These are phyloP conservation scores for Trametes cubensis DNA, from an alignment of 768 basidiomycete species.

Conservation along the genomic window DNA sequence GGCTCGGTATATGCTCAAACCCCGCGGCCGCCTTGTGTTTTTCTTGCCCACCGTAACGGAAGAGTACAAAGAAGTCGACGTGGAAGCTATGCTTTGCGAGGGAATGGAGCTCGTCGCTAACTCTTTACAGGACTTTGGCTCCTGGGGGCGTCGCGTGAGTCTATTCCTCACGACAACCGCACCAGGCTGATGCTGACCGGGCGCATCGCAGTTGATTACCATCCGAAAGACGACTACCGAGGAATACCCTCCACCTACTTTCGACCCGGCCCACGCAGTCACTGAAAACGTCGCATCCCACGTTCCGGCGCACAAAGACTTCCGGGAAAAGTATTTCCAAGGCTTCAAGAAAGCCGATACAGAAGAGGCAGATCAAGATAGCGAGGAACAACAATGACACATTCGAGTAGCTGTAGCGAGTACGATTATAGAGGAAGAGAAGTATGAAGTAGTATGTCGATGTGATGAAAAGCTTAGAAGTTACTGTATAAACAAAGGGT, in stretches of 20 bases:
- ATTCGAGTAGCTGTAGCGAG: neutral
- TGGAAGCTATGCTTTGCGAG: conserved; percentile 74
- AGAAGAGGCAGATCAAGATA: neutral
- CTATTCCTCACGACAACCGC: too few relatives aligned
- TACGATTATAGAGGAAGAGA: neutral
- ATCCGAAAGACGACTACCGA: conserved; percentile 67
- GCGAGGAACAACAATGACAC: neutral
- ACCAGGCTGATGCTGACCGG: neutral
- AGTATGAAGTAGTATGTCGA: neutral
- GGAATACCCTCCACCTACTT: conserved; percentile 55
- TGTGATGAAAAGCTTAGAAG: neutral
- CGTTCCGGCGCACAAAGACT: conserved; percentile 86
- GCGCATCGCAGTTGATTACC: conserved; percentile 77
- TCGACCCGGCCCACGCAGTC: conserved; percentile 41
- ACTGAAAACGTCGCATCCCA: conserved; percentile 34
- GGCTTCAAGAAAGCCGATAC: conserved; percentile 59
- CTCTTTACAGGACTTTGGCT: conserved; percentile 90
- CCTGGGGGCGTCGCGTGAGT: conserved; percentile 90
- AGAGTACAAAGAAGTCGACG: conserved; percentile 86
- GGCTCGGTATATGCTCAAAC: conserved; percentile 82
- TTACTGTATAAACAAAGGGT: too few relatives aligned
- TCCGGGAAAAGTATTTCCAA: conserved; percentile 85
- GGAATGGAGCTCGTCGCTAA: conserved; percentile 91
- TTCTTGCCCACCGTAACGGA: conserved; percentile 93
- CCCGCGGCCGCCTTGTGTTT: conserved; percentile 88